A percentile compares a stretch with the other conserved stretches of the same genome.
Evolutionary conservation across 495 filamentous ascomycete species (phyloP).

Genomic region (Penicillium pulvis): DNA sequence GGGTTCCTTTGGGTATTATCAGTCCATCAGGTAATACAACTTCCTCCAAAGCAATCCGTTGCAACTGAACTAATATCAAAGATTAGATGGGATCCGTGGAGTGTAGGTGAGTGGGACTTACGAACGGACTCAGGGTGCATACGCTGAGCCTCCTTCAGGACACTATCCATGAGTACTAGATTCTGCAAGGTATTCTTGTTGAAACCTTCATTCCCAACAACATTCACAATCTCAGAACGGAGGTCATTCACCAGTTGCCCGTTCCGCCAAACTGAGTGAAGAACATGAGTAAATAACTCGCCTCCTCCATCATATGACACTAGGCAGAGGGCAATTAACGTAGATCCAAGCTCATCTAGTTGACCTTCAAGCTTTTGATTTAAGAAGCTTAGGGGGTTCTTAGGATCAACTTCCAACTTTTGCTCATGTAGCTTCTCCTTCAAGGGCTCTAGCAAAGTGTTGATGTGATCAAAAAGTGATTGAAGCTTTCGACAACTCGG

Average conservation of each 20-base stretch:
- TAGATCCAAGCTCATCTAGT: no score
- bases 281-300: no score
- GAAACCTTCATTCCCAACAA: neutral
- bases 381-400: no score
- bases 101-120: neutral
- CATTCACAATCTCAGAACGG: slow-evolving; percentile 6
- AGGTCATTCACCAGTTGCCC: neutral
- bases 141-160: slow-evolving; percentile 15
- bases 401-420: no score
- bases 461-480: no score
- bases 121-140: neutral
- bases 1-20: slow-evolving; percentile 3
- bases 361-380: no score
- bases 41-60: neutral
- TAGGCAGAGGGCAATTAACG: no score
- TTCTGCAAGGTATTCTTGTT: slow-evolving; percentile 4
- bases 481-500: no score
- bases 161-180: slow-evolving; percentile 15
- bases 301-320: no score
- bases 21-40: slow-evolving; percentile 10
- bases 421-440: no score
- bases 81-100: neutral
- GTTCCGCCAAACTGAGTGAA: no score
- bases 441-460: no score
- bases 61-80: neutral